A percentile compares a stretch with the other conserved stretches of the same genome.
Evolutionary conservation across 2,329 filamentous ascomycete genomes (phyloP).

Genomic region (Calonectria leucothoes): DNA sequence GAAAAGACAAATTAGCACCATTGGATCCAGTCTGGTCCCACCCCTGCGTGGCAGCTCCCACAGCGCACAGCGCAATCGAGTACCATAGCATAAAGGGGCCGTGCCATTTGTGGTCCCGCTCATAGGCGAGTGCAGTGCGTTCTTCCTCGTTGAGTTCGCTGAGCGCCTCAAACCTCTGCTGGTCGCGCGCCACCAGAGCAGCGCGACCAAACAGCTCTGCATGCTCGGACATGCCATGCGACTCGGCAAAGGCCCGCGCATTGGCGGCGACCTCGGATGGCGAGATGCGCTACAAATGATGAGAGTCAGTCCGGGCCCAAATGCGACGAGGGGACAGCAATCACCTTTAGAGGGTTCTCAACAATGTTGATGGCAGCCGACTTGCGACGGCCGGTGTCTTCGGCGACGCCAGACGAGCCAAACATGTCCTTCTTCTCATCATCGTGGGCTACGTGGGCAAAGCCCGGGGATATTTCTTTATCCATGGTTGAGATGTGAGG

Average conservation of each 20-base stretch:
- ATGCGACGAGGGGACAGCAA: not conserved
- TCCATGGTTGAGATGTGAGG: not conserved
- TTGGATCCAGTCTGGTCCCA: slow-evolving; percentile 75
- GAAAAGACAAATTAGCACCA: slow-evolving; percentile 71
- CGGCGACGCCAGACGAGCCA: not conserved
- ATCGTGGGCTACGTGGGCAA: not conserved
- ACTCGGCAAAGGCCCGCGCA: slow-evolving; percentile 61
- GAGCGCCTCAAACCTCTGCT: slow-evolving; percentile 39
- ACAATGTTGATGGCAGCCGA: slow-evolving; percentile 48
- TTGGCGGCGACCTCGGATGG: slow-evolving; percentile 44
- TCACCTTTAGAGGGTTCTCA: slow-evolving; percentile 47
- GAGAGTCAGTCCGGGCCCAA: not conserved
- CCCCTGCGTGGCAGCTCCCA: slow-evolving; percentile 59
- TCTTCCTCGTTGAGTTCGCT: slow-evolving; percentile 46
- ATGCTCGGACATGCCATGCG: slow-evolving; percentile 61
- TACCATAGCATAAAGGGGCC: slow-evolving; percentile 57
- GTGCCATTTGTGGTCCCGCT: slow-evolving; percentile 70
- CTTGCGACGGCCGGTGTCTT: slow-evolving; percentile 28
- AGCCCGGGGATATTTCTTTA: not conserved
- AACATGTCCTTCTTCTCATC: not conserved
- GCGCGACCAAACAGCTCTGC: slow-evolving; percentile 54
- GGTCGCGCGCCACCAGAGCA: slow-evolving; percentile 50
- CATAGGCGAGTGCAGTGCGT: slow-evolving; percentile 49
- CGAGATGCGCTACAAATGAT: slow-evolving; percentile 36
- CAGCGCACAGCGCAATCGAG: slow-evolving; percentile 64